A percentile compares a stretch with the other conserved stretches of the same genome.
These are phyloP conservation scores for Antarctomyces pellizariae DNA, from an alignment of 495 filamentous ascomycete genomes.

Conservation along the genomic window DNA sequence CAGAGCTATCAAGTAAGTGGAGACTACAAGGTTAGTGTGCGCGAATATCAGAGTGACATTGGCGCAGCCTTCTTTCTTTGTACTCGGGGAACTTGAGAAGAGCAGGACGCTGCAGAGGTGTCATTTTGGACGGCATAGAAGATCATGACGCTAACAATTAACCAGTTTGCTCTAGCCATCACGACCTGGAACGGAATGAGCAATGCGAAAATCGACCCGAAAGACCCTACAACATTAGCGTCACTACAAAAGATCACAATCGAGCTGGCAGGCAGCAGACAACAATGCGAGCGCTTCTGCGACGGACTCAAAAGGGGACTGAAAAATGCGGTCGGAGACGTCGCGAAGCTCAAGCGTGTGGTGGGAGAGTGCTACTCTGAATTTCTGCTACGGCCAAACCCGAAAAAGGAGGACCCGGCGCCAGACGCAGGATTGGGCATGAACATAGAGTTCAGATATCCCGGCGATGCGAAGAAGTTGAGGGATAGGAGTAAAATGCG, in stretches of 20 bases:
- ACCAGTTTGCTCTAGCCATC: slow-evolving; percentile 68
- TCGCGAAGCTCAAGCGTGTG: slow-evolving; percentile 56
- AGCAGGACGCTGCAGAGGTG: too few species aligned
- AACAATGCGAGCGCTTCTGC: slow-evolving; percentile 83
- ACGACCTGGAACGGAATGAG: slow-evolving; percentile 82
- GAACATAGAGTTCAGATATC: slow-evolving; percentile 57
- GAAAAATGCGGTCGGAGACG: slow-evolving; percentile 61
- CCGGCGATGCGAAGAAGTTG: slow-evolving; percentile 86
- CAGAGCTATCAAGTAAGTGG: slow-evolving; percentile 42
- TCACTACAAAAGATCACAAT: slow-evolving; percentile 66
- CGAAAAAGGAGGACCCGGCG: slow-evolving; percentile 28
- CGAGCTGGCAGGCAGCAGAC: slow-evolving; percentile 69
- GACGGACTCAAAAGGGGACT: slow-evolving; percentile 81
- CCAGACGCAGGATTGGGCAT: slow-evolving; percentile 87
- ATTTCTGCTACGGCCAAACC: slow-evolving; percentile 47
- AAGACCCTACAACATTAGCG: slow-evolving; percentile 21
- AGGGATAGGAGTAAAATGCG: slow-evolving; percentile 93
- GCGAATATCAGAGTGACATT: background rate
- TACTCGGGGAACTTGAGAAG: too few species aligned
- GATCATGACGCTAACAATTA: slow-evolving; percentile 3
- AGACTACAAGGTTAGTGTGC: background rate
- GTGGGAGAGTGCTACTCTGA: slow-evolving; percentile 78
- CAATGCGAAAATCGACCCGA: slow-evolving; percentile 20
- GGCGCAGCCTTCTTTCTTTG: too few species aligned
- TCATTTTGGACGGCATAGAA: background rate